Evolutionary conservation across 768 basidiomycete genomes (phyloP).

Genomic region (Sarcodon sp.): DNA sequence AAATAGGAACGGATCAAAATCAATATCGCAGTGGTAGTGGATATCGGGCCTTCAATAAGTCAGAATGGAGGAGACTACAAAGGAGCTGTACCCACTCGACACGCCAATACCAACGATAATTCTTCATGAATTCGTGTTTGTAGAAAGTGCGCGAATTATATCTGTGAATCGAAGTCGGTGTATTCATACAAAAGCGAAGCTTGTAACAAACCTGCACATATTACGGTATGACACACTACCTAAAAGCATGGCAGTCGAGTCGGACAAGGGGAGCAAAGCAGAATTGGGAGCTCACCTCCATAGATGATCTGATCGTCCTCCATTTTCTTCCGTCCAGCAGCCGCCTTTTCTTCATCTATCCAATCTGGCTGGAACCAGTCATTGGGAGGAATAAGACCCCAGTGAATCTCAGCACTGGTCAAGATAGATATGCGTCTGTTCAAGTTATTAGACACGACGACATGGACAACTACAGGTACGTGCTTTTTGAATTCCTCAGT

Average conservation of each 20-base stretch:
- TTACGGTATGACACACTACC: slow-evolving; percentile 34
- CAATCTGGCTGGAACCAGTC: slow-evolving; percentile 65
- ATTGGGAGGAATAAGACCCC: slow-evolving; percentile 43
- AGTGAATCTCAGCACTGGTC: slow-evolving; percentile 25
- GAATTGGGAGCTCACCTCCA: slow-evolving; percentile 21
- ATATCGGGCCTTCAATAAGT: slow-evolving; percentile 41
- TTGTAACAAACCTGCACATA: slow-evolving; percentile 31
- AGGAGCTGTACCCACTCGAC: slow-evolving; percentile 35
- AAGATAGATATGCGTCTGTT: slow-evolving; percentile 12
- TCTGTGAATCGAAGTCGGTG: slow-evolving; percentile 8
- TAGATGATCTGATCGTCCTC: slow-evolving; percentile 32
- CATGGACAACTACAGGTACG: slow-evolving; percentile 7
- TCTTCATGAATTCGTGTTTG: slow-evolving; percentile 47
- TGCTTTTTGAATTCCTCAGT: slow-evolving; percentile 60
- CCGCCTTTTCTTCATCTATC: slow-evolving; percentile 58
- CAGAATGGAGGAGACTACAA: background rate
- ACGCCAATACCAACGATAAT: slow-evolving; percentile 72
- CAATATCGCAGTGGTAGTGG: slow-evolving; percentile 63
- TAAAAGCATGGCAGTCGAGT: background rate
- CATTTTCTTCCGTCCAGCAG: slow-evolving; percentile 38
- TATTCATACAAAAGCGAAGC: too few relatives aligned
- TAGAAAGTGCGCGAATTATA: slow-evolving; percentile 51
- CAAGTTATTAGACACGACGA: background rate
- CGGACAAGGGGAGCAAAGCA: background rate
- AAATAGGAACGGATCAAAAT: slow-evolving; percentile 53